Conservation (phyloP, 306 rosid species). For the Luffa aegyptiaca region DNA sequence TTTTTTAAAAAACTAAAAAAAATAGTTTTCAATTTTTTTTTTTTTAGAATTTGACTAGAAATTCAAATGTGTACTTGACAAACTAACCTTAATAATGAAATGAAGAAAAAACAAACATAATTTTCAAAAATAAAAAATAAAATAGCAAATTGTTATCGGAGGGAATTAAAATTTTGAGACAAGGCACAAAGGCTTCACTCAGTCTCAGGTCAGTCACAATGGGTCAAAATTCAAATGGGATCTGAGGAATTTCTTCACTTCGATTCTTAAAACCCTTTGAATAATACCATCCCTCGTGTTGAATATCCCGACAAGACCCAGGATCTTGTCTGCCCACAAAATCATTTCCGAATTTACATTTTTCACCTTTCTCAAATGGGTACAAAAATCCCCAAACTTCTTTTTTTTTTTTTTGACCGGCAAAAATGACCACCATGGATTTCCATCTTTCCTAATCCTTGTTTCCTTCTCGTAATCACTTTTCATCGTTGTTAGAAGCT, state of each 20-base stretch:
- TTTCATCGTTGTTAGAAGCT: neutral
- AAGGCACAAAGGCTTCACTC: too few relatives aligned
- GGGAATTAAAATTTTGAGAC: too few relatives aligned
- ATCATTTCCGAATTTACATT: neutral
- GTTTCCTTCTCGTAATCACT: neutral
- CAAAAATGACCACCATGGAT: neutral
- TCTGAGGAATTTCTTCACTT: neutral
- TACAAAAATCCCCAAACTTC: neutral
- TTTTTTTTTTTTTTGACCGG: neutral
- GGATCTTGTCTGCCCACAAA: neutral
- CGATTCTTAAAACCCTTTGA: neutral
- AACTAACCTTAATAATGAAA: too few relatives aligned
- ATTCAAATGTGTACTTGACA: too few relatives aligned
- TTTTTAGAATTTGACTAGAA: too few relatives aligned
- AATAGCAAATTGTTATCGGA: too few relatives aligned
- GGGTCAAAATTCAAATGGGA: neutral
- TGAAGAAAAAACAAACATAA: too few relatives aligned
- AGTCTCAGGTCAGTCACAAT: neutral
- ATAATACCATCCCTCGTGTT: neutral
- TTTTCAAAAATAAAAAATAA: too few relatives aligned
- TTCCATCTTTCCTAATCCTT: neutral
- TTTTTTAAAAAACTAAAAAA: too few relatives aligned
- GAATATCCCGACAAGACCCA: neutral
- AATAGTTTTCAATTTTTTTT: too few relatives aligned
- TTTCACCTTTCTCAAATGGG: neutral